Conservation (phyloP, 2,329 filamentous ascomycete genomes). For the Monilinia fructicola region DNA sequence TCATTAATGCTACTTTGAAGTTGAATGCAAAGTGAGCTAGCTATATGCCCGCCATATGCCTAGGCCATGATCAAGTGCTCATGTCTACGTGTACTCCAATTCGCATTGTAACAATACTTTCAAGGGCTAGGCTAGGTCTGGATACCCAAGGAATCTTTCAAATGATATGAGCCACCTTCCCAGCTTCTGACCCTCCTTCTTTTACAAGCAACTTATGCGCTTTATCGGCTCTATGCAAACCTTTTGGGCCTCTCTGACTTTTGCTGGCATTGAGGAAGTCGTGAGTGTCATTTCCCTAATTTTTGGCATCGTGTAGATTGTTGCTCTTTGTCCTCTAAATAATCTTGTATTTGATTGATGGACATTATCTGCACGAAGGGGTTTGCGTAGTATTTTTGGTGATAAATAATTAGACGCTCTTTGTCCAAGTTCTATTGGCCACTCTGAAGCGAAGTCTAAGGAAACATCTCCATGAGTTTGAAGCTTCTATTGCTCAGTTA, state of each 20-base stretch:
- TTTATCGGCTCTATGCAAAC: background rate
- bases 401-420: background rate
- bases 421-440: background rate
- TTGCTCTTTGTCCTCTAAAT: background rate
- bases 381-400: background rate
- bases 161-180: too few species aligned
- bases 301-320: background rate
- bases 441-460: background rate
- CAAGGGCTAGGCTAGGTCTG: too few species aligned
- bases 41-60: too few species aligned
- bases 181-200: too few species aligned
- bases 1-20: too few species aligned
- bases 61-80: too few species aligned
- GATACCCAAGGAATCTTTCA: too few species aligned
- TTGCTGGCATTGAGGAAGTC: background rate
- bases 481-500: background rate
- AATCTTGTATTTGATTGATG: background rate
- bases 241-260: background rate
- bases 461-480: background rate
- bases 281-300: background rate
- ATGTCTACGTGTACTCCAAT: too few species aligned
- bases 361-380: background rate
- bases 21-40: too few species aligned
- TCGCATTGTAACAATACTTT: too few species aligned
- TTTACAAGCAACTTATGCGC: background rate